phyloP scores from a whole-genome alignment of 257 asterid species.

The Solanum verrucosum region DNA sequence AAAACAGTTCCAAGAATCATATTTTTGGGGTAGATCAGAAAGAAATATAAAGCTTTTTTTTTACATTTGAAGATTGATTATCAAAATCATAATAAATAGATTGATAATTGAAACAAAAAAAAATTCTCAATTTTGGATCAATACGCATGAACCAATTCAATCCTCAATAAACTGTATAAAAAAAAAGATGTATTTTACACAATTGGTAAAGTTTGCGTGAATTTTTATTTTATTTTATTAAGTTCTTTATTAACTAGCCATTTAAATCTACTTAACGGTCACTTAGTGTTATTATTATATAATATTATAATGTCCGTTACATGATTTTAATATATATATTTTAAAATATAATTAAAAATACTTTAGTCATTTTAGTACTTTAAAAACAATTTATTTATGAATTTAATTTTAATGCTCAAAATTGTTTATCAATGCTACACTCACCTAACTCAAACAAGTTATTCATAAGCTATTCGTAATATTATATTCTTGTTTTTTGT shows the following conservation, averaged over 20 bases:
- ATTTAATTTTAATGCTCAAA: not conserved
- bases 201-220: not conserved
- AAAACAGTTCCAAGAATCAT: too few species aligned
- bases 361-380: not conserved
- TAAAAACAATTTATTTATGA: too few species aligned
- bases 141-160: not conserved
- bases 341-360: too few species aligned
- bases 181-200: too few species aligned
- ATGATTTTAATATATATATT: not conserved
- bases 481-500: not conserved
- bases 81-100: too few species aligned
- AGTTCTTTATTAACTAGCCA: not conserved
- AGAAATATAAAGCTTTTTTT: too few species aligned
- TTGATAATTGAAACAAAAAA: too few species aligned
- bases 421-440: not conserved
- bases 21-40: too few species aligned
- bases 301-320: not conserved
- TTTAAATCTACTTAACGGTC: not conserved
- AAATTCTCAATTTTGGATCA: too few species aligned
- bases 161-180: not conserved
- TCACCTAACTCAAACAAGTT: not conserved
- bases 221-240: too few species aligned
- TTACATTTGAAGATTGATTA: too few species aligned
- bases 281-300: conserved; percentile 7
- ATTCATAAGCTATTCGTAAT: too few species aligned